A percentile compares a stretch with the other conserved stretches of the same genome.
phyloP scores from a whole-genome alignment of 345 rosid genomes.

The Psidium friedrichsthalianum region DNA sequence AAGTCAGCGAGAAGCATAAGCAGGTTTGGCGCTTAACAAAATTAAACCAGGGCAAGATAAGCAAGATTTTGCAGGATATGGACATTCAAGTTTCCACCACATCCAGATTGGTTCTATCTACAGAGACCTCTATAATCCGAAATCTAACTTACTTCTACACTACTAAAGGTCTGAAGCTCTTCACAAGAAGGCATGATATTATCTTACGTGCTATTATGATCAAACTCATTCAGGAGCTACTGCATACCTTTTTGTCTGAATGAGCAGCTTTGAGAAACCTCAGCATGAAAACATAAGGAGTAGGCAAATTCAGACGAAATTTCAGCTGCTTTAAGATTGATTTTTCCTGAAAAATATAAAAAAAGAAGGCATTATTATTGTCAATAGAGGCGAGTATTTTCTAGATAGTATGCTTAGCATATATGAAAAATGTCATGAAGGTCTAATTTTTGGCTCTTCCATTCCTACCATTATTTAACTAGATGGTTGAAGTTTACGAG shows the following conservation, averaged over 20 bases:
- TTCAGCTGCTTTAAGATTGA: conserved; percentile 58
- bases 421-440: background rate
- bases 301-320: conserved; percentile 77
- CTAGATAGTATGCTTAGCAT: background rate
- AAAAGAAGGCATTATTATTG: conserved; percentile 3
- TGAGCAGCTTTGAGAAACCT: conserved; percentile 93
- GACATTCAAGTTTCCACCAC: background rate
- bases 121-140: background rate
- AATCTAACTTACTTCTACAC: background rate
- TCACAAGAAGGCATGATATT: background rate
- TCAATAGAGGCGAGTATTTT: background rate
- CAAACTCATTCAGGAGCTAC: background rate
- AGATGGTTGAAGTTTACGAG: background rate
- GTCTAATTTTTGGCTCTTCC: background rate
- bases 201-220: background rate
- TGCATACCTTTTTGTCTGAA: conserved; percentile 57
- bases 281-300: conserved; percentile 88
- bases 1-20: background rate
- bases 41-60: background rate
- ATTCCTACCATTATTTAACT: background rate
- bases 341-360: conserved; percentile 55
- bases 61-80: background rate
- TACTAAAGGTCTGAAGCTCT: background rate
- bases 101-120: background rate
- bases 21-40: background rate